Percentiles rank a stretch among this genome's conserved stretches.
These are phyloP conservation scores for Lactifluus rugatus DNA, from an alignment of 768 basidiomycete species.

Conservation along the genomic window DNA sequence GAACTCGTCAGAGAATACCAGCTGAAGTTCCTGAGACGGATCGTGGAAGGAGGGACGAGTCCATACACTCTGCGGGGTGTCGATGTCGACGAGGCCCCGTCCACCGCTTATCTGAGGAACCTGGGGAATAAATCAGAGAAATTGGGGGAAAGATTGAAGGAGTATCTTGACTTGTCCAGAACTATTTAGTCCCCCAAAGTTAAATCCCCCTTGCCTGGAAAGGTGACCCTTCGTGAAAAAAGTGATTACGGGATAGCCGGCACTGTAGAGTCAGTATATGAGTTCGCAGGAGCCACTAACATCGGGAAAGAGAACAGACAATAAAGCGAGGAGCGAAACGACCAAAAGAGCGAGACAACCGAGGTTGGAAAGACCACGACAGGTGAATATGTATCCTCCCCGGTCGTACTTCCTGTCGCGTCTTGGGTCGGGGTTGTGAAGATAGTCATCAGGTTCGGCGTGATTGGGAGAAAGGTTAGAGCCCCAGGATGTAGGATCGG, in stretches of 20 bases:
- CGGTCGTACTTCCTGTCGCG: conserved; percentile 27
- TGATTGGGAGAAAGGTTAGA: conserved; percentile 17
- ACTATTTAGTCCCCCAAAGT: conserved; percentile 39
- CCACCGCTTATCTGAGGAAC: conserved; percentile 41
- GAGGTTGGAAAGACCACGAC: conserved; percentile 34
- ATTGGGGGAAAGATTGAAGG: not conserved
- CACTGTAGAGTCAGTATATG: conserved; percentile 19
- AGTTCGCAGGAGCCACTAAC: not conserved
- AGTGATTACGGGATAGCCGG: conserved; percentile 31
- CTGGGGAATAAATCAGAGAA: conserved; percentile 27
- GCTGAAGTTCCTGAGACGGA: conserved; percentile 48
- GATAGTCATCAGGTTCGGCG: conserved; percentile 25
- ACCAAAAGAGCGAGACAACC: conserved; percentile 25
- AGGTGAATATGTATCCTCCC: conserved; percentile 31
- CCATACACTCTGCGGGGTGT: conserved; percentile 50
- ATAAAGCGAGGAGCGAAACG: conserved; percentile 6
- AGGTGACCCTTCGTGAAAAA: conserved; percentile 22
- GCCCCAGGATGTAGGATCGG: conserved; percentile 28
- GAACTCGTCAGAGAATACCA: conserved; percentile 89
- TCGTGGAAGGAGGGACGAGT: conserved; percentile 47
- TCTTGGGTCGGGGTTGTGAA: conserved; percentile 28
- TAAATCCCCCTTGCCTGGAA: conserved; percentile 31
- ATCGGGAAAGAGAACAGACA: conserved; percentile 10
- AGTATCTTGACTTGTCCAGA: conserved; percentile 32
- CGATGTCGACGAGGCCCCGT: conserved; percentile 45